phyloP scores from a whole-genome alignment of 2,329 filamentous ascomycete species.

The Aspergillus latus region DNA sequence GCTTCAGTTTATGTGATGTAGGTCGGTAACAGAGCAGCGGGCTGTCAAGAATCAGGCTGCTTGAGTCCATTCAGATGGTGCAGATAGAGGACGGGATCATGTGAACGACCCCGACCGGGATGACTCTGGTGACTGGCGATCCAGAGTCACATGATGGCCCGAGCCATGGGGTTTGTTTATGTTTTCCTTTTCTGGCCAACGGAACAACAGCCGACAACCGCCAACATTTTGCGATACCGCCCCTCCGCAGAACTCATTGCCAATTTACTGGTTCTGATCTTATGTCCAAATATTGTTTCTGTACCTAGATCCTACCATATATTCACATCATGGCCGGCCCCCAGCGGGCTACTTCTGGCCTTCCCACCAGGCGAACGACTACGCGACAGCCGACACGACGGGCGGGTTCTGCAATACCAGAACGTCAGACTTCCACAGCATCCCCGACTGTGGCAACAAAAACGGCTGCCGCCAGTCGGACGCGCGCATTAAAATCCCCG shows the following conservation, averaged over 20 bases:
- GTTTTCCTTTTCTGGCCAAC: slow-evolving; percentile 28
- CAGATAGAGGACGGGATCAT: slow-evolving; percentile 26
- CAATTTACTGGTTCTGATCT: neutral
- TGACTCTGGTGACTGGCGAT: slow-evolving; percentile 17
- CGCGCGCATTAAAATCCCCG: slow-evolving; percentile 44
- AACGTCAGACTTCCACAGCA: slow-evolving; percentile 66
- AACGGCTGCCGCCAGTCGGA: slow-evolving; percentile 49
- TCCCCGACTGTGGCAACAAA: slow-evolving; percentile 72
- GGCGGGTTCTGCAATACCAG: slow-evolving; percentile 53
- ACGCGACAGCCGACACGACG: slow-evolving; percentile 52
- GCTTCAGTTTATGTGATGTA: neutral
- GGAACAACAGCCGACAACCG: slow-evolving; percentile 18
- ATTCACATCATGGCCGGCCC: slow-evolving; percentile 53
- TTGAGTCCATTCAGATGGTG: slow-evolving; percentile 5
- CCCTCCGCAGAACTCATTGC: neutral
- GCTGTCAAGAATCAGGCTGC: neutral
- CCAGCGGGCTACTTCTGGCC: slow-evolving; percentile 50
- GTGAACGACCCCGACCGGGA: slow-evolving; percentile 23
- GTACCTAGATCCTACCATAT: neutral
- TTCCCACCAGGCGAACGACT: slow-evolving; percentile 49
- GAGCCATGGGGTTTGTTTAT: slow-evolving; percentile 33
- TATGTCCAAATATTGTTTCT: neutral
- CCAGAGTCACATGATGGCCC: slow-evolving; percentile 13
- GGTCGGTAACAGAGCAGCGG: neutral
- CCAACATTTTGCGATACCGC: neutral